Conservation (phyloP, 2,329 filamentous ascomycete genomes). For the Gaeumannomyces sp. region DNA sequence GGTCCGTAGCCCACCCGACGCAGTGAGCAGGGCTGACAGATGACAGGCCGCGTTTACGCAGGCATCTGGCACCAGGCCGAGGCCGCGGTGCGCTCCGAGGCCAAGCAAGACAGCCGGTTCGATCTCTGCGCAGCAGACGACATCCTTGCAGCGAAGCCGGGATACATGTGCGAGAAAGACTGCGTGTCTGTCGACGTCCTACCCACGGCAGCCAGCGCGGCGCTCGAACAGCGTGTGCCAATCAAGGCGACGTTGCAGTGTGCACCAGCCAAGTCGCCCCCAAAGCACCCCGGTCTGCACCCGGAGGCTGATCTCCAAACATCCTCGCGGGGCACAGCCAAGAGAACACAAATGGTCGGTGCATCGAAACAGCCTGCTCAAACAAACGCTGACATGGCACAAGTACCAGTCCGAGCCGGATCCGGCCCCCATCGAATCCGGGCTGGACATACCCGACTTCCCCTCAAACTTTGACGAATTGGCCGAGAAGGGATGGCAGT, state of each 20-base stretch:
- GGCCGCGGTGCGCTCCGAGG: not conserved
- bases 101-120: not conserved
- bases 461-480: not conserved
- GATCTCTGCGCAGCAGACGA: not conserved
- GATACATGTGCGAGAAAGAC: not conserved
- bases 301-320: not conserved
- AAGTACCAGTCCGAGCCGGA: no score
- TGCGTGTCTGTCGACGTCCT: slow-evolving; percentile 1
- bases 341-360: no score
- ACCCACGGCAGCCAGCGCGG: not conserved
- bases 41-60: not conserved
- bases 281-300: not conserved
- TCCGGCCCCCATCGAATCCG: no score
- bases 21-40: not conserved
- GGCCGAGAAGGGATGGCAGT: not conserved
- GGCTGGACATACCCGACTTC: not conserved
- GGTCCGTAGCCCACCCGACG: not conserved
- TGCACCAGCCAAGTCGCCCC: not conserved
- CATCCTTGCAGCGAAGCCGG: not conserved
- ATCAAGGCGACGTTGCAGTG: not conserved
- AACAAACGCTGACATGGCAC: no score
- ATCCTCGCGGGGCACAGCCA: not conserved
- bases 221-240: not conserved
- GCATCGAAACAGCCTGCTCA: no score
- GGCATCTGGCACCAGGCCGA: not conserved